Conservation (phyloP, 2,329 filamentous ascomycete genomes). For the Aspergillus sp. region DNA sequence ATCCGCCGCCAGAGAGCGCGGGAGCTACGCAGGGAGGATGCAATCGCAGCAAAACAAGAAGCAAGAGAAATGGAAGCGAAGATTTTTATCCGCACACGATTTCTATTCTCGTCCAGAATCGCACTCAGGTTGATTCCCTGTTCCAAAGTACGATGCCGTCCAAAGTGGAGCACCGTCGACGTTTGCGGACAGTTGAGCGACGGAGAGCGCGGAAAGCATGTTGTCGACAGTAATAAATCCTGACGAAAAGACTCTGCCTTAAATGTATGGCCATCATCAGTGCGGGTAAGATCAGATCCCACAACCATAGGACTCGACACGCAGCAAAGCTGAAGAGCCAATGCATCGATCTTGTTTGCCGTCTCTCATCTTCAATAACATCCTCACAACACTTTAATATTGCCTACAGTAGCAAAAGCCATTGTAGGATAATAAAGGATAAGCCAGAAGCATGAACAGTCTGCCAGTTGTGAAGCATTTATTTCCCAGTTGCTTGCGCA, state of each 20-base stretch:
- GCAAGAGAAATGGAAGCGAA: background rate
- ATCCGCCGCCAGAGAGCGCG: background rate
- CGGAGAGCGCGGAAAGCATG: background rate
- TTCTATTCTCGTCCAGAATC: background rate
- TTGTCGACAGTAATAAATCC: background rate
- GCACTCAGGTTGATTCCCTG: background rate
- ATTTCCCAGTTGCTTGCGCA: no score
- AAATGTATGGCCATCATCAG: background rate
- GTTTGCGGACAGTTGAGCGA: constrained; percentile 13
- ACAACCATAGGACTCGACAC: background rate
- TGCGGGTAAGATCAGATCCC: background rate
- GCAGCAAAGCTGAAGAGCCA: constrained; percentile 7
- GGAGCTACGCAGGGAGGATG: background rate
- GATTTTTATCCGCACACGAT: background rate
- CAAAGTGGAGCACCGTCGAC: constrained; percentile 7
- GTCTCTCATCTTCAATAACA: background rate
- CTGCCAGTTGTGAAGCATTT: no score
- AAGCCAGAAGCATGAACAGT: no score
- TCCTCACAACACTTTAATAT: background rate
- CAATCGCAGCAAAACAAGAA: background rate
- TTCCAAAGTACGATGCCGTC: constrained; percentile 4
- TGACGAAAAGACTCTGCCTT: background rate
- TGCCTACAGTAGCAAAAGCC: background rate
- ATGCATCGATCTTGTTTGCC: background rate
- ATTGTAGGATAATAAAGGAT: no score